These are phyloP conservation scores for Russula olivacea DNA, from an alignment of 768 basidiomycete species.

Conservation along the genomic window DNA sequence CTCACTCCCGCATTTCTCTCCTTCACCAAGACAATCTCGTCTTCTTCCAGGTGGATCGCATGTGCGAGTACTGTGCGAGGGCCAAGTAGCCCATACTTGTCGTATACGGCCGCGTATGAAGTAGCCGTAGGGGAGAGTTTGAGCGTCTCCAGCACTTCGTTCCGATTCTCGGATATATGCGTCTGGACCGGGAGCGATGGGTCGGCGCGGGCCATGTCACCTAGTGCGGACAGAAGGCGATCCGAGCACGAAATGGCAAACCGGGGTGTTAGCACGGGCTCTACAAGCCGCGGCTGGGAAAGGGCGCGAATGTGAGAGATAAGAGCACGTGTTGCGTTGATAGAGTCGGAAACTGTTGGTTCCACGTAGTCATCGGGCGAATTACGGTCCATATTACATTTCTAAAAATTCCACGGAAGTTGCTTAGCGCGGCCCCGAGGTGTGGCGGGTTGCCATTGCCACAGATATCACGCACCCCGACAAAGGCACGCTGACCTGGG, in stretches of 20 bases:
- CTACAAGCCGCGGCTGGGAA: slow-evolving; percentile 56
- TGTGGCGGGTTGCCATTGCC: background rate
- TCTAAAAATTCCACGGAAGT: slow-evolving; percentile 36
- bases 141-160: slow-evolving; percentile 63
- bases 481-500: slow-evolving; percentile 76
- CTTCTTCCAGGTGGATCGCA: slow-evolving; percentile 68
- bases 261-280: slow-evolving; percentile 91
- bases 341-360: slow-evolving; percentile 49
- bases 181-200: slow-evolving; percentile 78
- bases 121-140: slow-evolving; percentile 56
- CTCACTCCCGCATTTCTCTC: slow-evolving; percentile 65
- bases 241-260: slow-evolving; percentile 88
- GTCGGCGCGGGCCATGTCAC: slow-evolving; percentile 53
- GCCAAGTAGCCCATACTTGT: slow-evolving; percentile 66
- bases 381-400: slow-evolving; percentile 88
- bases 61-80: slow-evolving; percentile 84
- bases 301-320: slow-evolving; percentile 65
- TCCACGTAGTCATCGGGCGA: slow-evolving; percentile 66
- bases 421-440: background rate
- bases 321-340: slow-evolving; percentile 55
- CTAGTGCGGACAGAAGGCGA: slow-evolving; percentile 57
- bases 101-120: slow-evolving; percentile 80
- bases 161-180: slow-evolving; percentile 80
- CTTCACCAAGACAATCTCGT: slow-evolving; percentile 70
- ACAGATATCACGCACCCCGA: slow-evolving; percentile 54